Evolutionary conservation across 371 early-diverging fungal species (phyloP).

Genomic region (Saksenaea vasiformis): DNA sequence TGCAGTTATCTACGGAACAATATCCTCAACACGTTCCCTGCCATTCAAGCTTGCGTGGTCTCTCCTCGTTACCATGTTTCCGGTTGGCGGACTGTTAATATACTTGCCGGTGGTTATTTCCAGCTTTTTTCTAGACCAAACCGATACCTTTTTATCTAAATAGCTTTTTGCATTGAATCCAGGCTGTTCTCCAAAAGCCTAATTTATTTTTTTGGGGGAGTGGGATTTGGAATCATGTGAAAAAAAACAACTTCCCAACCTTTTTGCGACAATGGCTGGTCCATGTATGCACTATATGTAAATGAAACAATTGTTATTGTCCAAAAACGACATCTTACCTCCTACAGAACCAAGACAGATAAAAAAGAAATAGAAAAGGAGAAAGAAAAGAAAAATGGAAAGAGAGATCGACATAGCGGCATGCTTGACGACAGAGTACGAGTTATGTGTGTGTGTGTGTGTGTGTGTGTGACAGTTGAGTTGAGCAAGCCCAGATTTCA

Average conservation of each 20-base stretch:
- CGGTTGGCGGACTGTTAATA: conserved; percentile 6
- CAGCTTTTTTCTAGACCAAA: background rate
- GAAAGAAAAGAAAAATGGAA: background rate
- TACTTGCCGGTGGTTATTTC: conserved; percentile 1
- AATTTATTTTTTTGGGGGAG: background rate
- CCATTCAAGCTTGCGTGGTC: conserved; percentile 14
- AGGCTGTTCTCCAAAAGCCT: background rate
- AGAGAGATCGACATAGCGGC: background rate
- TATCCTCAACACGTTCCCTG: conserved; percentile 6
- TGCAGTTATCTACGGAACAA: conserved; percentile 4
- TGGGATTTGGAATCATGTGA: background rate
- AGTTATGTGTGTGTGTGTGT: no score
- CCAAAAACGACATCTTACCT: no score
- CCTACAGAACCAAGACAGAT: background rate
- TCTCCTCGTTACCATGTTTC: conserved; percentile 4
- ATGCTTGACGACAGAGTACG: background rate
- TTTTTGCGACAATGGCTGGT: background rate
- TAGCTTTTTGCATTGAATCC: background rate
- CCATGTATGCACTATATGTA: no score
- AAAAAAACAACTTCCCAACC: background rate
- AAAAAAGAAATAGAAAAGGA: background rate
- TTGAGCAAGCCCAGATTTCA: background rate
- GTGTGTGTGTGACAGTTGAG: background rate
- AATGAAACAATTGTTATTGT: background rate
- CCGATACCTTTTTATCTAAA: background rate